These are phyloP conservation scores for Evansstolkia leycettana DNA, from an alignment of 495 filamentous ascomycete species.

Conservation along the genomic window DNA sequence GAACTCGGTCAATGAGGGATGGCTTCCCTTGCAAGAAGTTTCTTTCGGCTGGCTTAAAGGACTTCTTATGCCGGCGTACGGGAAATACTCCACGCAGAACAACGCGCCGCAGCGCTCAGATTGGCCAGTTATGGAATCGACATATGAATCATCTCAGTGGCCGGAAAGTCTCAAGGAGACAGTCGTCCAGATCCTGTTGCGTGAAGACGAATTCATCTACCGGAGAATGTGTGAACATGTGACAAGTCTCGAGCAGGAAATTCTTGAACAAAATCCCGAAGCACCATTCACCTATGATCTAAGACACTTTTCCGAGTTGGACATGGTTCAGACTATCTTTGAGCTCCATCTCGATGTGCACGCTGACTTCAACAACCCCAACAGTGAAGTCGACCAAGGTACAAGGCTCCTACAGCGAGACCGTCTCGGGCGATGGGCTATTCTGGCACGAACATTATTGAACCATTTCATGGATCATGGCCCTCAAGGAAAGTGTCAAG, in stretches of 20 bases:
- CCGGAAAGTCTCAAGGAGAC: constrained; percentile 57
- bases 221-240: constrained; percentile 35
- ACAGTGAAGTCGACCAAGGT: constrained; percentile 49
- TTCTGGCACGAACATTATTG: constrained; percentile 52
- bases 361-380: constrained; percentile 61
- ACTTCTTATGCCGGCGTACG: constrained; percentile 36
- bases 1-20: constrained; percentile 36
- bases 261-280: constrained; percentile 14
- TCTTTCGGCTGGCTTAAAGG: constrained; percentile 52
- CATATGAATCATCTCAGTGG: constrained; percentile 59
- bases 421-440: constrained; percentile 62
- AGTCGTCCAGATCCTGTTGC: constrained; percentile 54
- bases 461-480: constrained; percentile 31
- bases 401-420: constrained; percentile 52
- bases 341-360: constrained; percentile 87
- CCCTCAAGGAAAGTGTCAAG: constrained; percentile 10
- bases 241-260: constrained; percentile 16
- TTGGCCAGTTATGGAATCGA: constrained; percentile 24
- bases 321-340: constrained; percentile 67
- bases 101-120: constrained; percentile 6
- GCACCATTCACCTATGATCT: constrained; percentile 15
- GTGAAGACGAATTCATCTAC: constrained; percentile 58
- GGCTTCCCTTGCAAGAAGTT: constrained; percentile 49
- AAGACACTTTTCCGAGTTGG: constrained; percentile 17
- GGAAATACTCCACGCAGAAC: constrained; percentile 7